Conservation (phyloP, 176 grass and related monocot species). For the Panicum miliaceum region DNA sequence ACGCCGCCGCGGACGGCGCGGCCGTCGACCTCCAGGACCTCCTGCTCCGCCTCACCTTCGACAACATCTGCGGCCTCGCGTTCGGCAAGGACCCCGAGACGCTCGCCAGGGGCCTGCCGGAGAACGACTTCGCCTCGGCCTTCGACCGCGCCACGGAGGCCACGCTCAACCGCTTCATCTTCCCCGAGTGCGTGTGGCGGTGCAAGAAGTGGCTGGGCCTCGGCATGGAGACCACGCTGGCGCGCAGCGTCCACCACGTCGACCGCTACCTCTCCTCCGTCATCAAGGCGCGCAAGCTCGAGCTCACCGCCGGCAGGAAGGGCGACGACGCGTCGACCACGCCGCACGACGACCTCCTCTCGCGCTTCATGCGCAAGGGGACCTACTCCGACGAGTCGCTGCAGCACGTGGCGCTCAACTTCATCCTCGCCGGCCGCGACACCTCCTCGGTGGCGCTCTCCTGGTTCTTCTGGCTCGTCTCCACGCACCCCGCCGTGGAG, state of each 20-base stretch:
- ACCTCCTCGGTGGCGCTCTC: conserved; percentile 93
- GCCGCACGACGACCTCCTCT: conserved; percentile 93
- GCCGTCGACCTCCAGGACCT: conserved; percentile 87
- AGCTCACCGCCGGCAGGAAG: conserved; percentile 46
- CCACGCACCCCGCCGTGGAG: conserved; percentile 65
- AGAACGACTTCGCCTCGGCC: conserved; percentile 80
- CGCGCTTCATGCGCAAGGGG: conserved; percentile 95
- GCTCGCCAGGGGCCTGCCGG: conserved; percentile 68
- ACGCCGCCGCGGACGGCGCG: conserved; percentile 26
- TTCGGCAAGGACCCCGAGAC: conserved; percentile 97
- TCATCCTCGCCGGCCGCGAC: conserved; percentile 98
- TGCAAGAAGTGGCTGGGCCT: conserved; percentile 78
- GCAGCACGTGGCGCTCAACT: conserved; percentile 97
- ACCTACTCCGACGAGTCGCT: conserved; percentile 84
- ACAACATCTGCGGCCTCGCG: conserved; percentile 93
- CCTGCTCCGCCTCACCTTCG: conserved; percentile 90
- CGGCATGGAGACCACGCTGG: conserved; percentile 85
- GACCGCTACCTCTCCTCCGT: conserved; percentile 82
- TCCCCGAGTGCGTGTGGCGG: conserved; percentile 88
- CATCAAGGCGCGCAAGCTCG: conserved; percentile 84
- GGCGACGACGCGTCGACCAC: neutral
- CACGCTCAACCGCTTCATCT: conserved; percentile 87
- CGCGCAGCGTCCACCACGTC: conserved; percentile 77
- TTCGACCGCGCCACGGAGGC: conserved; percentile 98
- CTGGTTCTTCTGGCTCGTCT: conserved; percentile 99